These are phyloP conservation scores for Aspergillus tubingensis DNA, from an alignment of 2,329 filamentous ascomycete genomes.

Conservation along the genomic window DNA sequence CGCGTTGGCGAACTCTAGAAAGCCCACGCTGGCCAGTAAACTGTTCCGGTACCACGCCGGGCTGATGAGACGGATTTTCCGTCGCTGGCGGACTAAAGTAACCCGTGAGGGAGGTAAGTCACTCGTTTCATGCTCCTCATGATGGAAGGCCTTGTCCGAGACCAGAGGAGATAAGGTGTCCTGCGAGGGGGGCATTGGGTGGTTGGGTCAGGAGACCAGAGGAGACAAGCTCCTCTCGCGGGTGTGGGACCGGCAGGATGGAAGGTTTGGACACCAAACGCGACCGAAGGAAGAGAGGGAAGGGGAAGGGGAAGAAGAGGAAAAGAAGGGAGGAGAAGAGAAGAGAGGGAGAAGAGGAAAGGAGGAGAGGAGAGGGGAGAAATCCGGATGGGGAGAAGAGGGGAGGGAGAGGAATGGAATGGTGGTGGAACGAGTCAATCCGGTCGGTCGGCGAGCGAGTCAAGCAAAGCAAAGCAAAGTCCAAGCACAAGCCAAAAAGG, in stretches of 20 bases:
- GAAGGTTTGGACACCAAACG: background rate
- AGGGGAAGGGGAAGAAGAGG: background rate
- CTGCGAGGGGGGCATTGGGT: slow-evolving; percentile 6
- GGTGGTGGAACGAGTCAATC: background rate
- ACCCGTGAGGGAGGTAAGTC: background rate
- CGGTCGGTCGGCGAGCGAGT: background rate
- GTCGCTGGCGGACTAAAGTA: background rate
- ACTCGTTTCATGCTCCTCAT: slow-evolving; percentile 4
- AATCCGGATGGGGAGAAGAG: background rate
- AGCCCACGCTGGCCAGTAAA: slow-evolving; percentile 46
- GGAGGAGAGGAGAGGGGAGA: background rate
- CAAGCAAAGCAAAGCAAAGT: background rate
- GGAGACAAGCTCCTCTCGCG: slow-evolving; percentile 5
- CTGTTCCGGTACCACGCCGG: slow-evolving; percentile 35
- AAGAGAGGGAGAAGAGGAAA: background rate
- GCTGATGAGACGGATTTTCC: slow-evolving; percentile 14
- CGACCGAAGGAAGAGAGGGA: background rate
- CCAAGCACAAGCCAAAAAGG: no score
- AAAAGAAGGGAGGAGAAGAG: background rate
- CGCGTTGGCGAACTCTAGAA: slow-evolving; percentile 58
- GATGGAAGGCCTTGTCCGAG: slow-evolving; percentile 7
- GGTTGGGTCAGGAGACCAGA: slow-evolving; percentile 1
- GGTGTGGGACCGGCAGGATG: background rate
- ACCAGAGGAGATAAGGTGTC: slow-evolving; percentile 1
- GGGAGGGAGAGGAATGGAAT: background rate